Evolutionary conservation across 108 stramenopile species (phyloP), one percentile per base, ranked within the genome.

Genomic region (Conticribra weissflogii): DNA sequence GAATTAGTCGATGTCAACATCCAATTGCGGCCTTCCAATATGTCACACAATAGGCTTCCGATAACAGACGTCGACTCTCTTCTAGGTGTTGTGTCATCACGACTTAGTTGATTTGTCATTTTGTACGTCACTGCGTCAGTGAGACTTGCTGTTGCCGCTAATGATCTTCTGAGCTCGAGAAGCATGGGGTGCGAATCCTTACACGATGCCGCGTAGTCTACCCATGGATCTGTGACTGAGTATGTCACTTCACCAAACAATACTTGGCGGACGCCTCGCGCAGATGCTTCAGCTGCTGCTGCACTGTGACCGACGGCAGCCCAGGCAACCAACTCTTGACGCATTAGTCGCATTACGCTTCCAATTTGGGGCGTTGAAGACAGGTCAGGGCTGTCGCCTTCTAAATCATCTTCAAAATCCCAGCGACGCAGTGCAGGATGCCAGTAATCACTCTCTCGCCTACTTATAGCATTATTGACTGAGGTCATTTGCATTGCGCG

Each of bases 301-400:
- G 90, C 94, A 57, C 83, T 85, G 55, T 95, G 91, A 25, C 94
- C 94, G 63, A 91, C 59, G 2, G 91, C 85, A 46, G 91, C 84
- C 94, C 94, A 95, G 30, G 94, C 86, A 52, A 95, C 89, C 41
- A 89, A 85, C 30, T 88, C 85, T 55, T 92, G 89, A 19, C 94
- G 88, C 63, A 95, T 76, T 16, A 92, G 75, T 24, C 88, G 76
- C 52, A 92, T 59, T 21, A 88, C 54, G 68, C 73, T 73, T 28
- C 81, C 85, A 31, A 90, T 71, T 63, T 65, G 25, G 16, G 81
- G 65, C 12, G 54, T 52, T 16, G 24, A 29, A 61, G 44, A 67
- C 5, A 46, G 36, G 19, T 36, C 3, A 36, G 57, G 24, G 27
- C 41, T 28, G 24, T 66, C 68, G 12, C 54, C 77, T 49, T 45